These are phyloP conservation scores for Clarireedia monteithiana DNA, from an alignment of 2,329 filamentous ascomycete species.

Conservation along the genomic window DNA sequence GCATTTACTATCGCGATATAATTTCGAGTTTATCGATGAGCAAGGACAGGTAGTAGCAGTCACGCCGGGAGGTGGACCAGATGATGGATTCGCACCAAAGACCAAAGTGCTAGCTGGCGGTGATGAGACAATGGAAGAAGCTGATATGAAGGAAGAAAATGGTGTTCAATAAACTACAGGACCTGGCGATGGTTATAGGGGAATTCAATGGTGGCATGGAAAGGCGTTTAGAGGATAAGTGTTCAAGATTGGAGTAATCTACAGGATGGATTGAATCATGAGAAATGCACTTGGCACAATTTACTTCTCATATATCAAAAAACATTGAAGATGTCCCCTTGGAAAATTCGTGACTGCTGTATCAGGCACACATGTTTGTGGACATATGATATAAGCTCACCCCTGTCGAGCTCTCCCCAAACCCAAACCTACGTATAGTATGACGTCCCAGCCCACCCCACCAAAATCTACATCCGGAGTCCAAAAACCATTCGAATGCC, in stretches of 20 bases:
- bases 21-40: constrained; percentile 97
- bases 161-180: constrained; percentile 28
- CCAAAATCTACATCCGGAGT: constrained; percentile 4
- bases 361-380: background rate
- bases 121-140: constrained; percentile 49
- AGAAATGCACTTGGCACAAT: background rate
- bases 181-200: background rate
- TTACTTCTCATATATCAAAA: background rate
- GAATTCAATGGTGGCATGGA: background rate
- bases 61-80: constrained; percentile 65
- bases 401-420: background rate
- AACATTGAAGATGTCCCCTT: background rate
- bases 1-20: constrained; percentile 87
- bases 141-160: constrained; percentile 27
- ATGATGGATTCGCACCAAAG: constrained; percentile 47
- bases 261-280: background rate
- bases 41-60: constrained; percentile 77
- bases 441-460: constrained; percentile 7
- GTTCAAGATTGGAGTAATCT: constrained; percentile 13
- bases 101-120: constrained; percentile 57
- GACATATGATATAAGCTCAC: background rate
- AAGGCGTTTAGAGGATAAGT: constrained; percentile 18
- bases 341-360: background rate
- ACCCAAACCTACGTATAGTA: background rate
- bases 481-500: constrained; percentile 13